These are phyloP conservation scores for Spergularia bocconei DNA, from an alignment of 148 eudicot species.

Conservation along the genomic window DNA sequence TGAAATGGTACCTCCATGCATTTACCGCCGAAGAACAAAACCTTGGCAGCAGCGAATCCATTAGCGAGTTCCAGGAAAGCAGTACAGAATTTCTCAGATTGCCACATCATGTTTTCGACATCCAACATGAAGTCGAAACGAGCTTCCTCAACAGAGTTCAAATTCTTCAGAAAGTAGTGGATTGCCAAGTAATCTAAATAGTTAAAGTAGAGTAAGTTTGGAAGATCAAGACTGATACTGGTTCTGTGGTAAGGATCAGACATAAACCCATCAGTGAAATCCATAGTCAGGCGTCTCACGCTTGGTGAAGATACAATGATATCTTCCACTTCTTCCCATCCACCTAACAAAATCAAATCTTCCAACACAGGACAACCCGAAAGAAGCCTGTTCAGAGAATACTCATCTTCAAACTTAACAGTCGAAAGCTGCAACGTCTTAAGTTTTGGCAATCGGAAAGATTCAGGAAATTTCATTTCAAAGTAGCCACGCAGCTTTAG, in stretches of 20 bases:
- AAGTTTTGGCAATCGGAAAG: not conserved
- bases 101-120: not conserved
- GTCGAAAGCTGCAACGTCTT: not conserved
- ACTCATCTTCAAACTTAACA: not conserved
- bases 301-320: constrained; percentile 1
- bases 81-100: not conserved
- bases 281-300: not conserved
- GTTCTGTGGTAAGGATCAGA: not conserved
- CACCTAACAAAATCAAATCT: constrained; percentile 6
- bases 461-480: not conserved
- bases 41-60: constrained; percentile 13
- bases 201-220: constrained; percentile 1
- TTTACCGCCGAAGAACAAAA: constrained; percentile 4
- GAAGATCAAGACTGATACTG: constrained; percentile 8
- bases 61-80: not conserved
- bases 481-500: no score
- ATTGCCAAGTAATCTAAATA: constrained; percentile 7
- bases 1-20: not conserved
- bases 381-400: constrained; percentile 6
- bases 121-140: not conserved
- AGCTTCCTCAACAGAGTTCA: constrained; percentile 7
- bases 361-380: constrained; percentile 7
- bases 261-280: not conserved
- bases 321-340: constrained; percentile 7
- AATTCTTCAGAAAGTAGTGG: not conserved